Base-by-base conservation (phyloP, 2,329 filamentous ascomycete genomes). In the Diaporthe ilicicola region DNA sequence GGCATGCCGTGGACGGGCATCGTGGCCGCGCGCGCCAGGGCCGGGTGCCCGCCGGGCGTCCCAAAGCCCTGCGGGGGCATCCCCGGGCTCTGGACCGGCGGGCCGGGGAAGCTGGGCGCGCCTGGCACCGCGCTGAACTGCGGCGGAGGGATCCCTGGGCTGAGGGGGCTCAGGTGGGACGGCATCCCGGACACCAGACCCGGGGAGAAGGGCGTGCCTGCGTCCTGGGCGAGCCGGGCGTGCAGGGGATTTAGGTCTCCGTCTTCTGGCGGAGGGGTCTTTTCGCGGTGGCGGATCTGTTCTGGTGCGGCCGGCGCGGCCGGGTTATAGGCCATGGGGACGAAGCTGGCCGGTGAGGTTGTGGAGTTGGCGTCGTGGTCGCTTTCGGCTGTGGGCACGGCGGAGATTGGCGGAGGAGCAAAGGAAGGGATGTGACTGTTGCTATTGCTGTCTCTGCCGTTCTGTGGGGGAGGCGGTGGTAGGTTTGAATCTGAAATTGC, bases 181-280 rank as follows among this genome's bases (percentile, higher is more conserved):
- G 86, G 86, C 84, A 56, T 50, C 27, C 71, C 69, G 12, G 55
- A 56, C 4, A 71, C 56, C 67, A 87, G 84, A 1, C 86, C 86
- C 0, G 85, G 85, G 0, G 85, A 86, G 75, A 88, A 89, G 12
- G 86, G 85, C 27, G 80, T 87, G 77, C 74, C 83, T 81, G 72
- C 87, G 74, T 92, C 89, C 61, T 88, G 84, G 29, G 84, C 85
- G 2, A 91, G 84, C 15, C 88, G 88, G 62, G 88, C 87, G 5
- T 86, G 85, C 27, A 91, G 80, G 3, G 89, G 89, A 74, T 90
- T 88, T 3, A 85, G 82, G 15, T 85, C 88, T 48, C 85, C 89
- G 75, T 94, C 93, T 42, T 91, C 88, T 4, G 91, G 92, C 4
- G 93, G 93, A 1, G 93, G 93, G 0, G 93, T 95, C 85, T 94